These are phyloP conservation scores for Rhododendron molle DNA, from an alignment of 148 eudicot species.

Conservation along the genomic window DNA sequence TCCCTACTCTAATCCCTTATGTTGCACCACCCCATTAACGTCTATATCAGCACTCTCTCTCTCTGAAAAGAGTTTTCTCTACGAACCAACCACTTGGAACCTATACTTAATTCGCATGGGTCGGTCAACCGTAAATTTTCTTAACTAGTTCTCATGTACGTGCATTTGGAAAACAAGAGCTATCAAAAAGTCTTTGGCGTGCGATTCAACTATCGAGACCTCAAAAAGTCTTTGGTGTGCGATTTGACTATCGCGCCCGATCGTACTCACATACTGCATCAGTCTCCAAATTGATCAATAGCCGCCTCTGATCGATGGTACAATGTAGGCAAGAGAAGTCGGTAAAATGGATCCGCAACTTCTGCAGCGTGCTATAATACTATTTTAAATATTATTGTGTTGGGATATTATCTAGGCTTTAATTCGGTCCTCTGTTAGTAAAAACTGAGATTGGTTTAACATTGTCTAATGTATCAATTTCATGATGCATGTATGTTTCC, in stretches of 20 bases:
- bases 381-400: too few species aligned
- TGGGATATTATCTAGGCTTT: not conserved
- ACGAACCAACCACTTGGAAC: not conserved
- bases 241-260: not conserved
- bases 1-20: conserved; percentile 5
- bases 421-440: too few species aligned
- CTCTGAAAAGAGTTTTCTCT: not conserved
- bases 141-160: not conserved
- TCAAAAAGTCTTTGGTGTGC: not conserved
- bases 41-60: not conserved
- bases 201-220: not conserved
- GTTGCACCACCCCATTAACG: not conserved
- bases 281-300: too few species aligned
- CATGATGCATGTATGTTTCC: too few species aligned
- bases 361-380: not conserved
- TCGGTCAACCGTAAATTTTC: not conserved
- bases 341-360: not conserved
- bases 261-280: not conserved
- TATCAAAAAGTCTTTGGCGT: not conserved
- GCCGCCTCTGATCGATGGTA: too few species aligned
- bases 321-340: too few species aligned
- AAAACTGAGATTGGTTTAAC: too few species aligned
- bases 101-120: not conserved
- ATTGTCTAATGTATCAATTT: too few species aligned
- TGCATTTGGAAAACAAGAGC: not conserved